These are phyloP conservation scores for Vigna hirtella DNA, from an alignment of 306 rosid species.

Conservation along the genomic window DNA sequence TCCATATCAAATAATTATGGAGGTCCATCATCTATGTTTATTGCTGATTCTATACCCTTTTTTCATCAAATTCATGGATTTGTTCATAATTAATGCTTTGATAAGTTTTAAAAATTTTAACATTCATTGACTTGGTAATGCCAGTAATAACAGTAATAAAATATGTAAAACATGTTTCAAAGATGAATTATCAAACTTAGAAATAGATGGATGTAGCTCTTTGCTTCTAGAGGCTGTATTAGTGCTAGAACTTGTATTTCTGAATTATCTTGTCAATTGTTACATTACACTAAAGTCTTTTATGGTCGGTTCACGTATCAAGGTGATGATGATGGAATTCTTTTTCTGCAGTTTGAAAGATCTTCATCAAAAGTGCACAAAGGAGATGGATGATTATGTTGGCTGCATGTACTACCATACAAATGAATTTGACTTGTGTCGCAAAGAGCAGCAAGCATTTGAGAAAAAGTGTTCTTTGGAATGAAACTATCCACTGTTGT, in stretches of 20 bases:
- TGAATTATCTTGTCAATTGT: slow-evolving; percentile 5
- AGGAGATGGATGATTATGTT: slow-evolving; percentile 87
- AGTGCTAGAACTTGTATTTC: neutral
- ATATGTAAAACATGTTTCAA: no score
- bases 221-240: slow-evolving; percentile 7
- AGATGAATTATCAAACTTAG: neutral
- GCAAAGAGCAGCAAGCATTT: slow-evolving; percentile 89
- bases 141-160: neutral
- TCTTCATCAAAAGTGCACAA: slow-evolving; percentile 88
- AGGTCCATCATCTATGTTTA: slow-evolving; percentile 21
- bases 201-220: slow-evolving; percentile 14
- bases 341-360: slow-evolving; percentile 81
- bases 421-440: slow-evolving; percentile 93
- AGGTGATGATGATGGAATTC: slow-evolving; percentile 15
- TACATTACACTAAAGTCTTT: neutral
- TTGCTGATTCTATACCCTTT: neutral
- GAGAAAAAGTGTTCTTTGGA: slow-evolving; percentile 84
- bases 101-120: neutral
- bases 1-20: neutral
- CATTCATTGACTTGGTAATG: neutral
- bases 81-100: slow-evolving; percentile 2
- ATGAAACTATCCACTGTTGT: slow-evolving; percentile 51
- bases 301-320: neutral
- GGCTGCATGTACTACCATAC: slow-evolving; percentile 98
- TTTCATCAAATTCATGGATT: neutral